Evolutionary conservation across 2,329 filamentous ascomycete species (phyloP).

Genomic region (Fusarium redolens): DNA sequence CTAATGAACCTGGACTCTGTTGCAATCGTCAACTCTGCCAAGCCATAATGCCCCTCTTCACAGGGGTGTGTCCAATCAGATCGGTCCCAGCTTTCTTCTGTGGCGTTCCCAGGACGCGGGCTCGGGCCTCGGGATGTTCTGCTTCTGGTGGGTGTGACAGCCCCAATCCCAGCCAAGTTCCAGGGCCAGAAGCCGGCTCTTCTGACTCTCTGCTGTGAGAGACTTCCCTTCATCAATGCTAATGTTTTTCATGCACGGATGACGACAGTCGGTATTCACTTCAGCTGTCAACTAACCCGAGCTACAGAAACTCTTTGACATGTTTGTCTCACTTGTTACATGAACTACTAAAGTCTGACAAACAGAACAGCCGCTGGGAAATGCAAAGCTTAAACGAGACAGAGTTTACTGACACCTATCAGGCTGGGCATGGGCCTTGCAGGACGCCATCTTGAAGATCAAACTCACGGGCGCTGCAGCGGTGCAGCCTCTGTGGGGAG

Average conservation of each 20-base stretch:
- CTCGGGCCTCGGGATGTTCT: conserved; percentile 48
- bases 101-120: conserved; percentile 46
- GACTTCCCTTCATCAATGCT: conserved; percentile 31
- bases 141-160: conserved; percentile 41
- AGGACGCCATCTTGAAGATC: conserved; percentile 25
- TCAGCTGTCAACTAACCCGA: conserved; percentile 20
- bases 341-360: background rate
- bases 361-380: background rate
- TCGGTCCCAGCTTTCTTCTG: conserved; percentile 42
- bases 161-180: conserved; percentile 25
- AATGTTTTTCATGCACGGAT: conserved; percentile 11
- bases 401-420: background rate
- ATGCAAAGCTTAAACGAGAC: background rate
- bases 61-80: conserved; percentile 41
- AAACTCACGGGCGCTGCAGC: conserved; percentile 4
- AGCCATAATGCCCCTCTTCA: conserved; percentile 18
- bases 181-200: background rate
- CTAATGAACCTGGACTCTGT: conserved; percentile 22
- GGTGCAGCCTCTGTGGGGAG: conserved; percentile 13
- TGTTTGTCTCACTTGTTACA: background rate
- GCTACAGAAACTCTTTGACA: background rate
- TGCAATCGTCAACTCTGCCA: conserved; percentile 35
- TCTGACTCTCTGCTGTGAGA: background rate
- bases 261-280: background rate
- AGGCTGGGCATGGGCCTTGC: background rate